These are phyloP conservation scores for Mercurialis annua DNA, from an alignment of 345 rosid genomes.

Conservation along the genomic window DNA sequence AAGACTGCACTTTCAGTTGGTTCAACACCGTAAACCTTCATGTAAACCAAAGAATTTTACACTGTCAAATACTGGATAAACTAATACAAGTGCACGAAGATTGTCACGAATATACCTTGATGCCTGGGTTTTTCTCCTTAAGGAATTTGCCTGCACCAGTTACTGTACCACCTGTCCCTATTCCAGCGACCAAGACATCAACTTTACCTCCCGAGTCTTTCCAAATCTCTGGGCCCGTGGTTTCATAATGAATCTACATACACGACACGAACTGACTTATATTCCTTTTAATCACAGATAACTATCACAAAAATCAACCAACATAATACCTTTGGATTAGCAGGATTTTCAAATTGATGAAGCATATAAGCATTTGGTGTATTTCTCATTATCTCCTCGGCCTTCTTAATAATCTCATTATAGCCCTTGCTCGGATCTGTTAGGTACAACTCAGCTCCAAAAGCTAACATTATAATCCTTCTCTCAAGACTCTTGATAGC, in stretches of 20 bases:
- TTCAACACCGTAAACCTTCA: slow-evolving; percentile 30
- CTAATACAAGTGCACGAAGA: background rate
- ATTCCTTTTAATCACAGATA: background rate
- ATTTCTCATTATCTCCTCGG: slow-evolving; percentile 21
- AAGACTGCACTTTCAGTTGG: slow-evolving; percentile 32
- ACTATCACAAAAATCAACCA: too few species aligned
- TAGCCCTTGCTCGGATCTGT: slow-evolving; percentile 15
- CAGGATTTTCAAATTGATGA: slow-evolving; percentile 23
- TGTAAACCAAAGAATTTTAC: background rate
- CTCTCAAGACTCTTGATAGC: slow-evolving; percentile 26
- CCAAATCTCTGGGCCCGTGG: slow-evolving; percentile 35
- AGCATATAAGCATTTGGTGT: slow-evolving; percentile 29
- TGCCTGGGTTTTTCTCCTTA: slow-evolving; percentile 21
- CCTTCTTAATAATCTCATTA: slow-evolving; percentile 6
- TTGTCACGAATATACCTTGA: slow-evolving; percentile 13
- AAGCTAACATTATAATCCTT: slow-evolving; percentile 20
- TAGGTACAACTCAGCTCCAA: slow-evolving; percentile 26
- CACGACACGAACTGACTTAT: background rate
- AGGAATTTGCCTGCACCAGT: slow-evolving; percentile 29
- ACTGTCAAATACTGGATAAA: background rate
- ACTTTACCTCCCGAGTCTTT: slow-evolving; percentile 23
- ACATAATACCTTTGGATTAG: slow-evolving; percentile 23
- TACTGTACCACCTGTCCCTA: slow-evolving; percentile 30
- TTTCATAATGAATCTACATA: slow-evolving; percentile 23
- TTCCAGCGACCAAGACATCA: slow-evolving; percentile 24